Conservation (phyloP, 176 grass and related monocot genomes). For the Aegilops sharonensis region DNA sequence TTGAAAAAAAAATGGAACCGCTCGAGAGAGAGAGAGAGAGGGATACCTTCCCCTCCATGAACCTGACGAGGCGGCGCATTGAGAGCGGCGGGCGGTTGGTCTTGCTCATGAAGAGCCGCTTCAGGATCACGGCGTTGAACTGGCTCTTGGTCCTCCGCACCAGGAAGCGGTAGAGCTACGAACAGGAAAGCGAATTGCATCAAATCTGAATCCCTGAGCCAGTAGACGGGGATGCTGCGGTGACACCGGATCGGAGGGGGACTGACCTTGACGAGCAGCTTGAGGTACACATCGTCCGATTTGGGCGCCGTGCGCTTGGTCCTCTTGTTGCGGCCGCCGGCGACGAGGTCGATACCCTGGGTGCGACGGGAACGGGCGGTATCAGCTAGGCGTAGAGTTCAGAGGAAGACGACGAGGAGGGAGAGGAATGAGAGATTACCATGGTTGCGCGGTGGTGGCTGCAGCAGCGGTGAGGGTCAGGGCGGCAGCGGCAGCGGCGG, state of each 20-base stretch:
- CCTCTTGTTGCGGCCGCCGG: conserved; percentile 75
- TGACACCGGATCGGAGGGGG: background rate
- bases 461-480: background rate
- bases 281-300: conserved; percentile 76
- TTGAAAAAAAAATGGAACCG: conserved; percentile 1
- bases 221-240: background rate
- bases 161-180: conserved; percentile 80
- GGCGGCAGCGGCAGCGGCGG: conserved; percentile 1
- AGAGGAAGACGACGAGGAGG: background rate
- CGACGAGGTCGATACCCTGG: conserved; percentile 68
- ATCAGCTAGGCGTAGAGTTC: background rate
- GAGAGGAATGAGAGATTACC: conserved; percentile 17
- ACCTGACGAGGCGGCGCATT: conserved; percentile 67
- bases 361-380: background rate
- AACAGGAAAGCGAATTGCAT: background rate
- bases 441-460: background rate
- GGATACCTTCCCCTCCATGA: conserved; percentile 60
- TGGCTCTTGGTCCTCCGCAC: conserved; percentile 68
- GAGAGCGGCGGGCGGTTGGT: conserved; percentile 71
- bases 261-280: conserved; percentile 67
- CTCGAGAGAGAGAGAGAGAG: background rate
- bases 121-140: conserved; percentile 77
- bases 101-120: conserved; percentile 93
- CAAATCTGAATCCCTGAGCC: background rate
- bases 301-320: conserved; percentile 70